Conservation (phyloP, 805 yeast species). For the Zygosaccharomyces gambellarensis region DNA sequence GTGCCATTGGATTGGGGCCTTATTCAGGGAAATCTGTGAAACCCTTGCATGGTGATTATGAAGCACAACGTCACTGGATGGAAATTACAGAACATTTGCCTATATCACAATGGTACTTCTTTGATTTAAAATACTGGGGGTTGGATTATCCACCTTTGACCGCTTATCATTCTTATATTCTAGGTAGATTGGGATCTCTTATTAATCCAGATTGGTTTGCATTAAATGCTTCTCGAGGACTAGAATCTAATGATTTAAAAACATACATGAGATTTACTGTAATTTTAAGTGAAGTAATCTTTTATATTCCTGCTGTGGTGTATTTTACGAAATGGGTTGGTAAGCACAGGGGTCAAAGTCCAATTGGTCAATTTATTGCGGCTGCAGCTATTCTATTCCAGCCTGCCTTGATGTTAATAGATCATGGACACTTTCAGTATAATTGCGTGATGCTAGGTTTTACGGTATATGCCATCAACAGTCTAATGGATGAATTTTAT, state of each 20-base stretch:
- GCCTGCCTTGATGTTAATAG: conserved; percentile 78
- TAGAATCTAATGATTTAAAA: conserved; percentile 57
- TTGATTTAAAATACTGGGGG: conserved; percentile 91
- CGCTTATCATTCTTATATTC: conserved; percentile 81
- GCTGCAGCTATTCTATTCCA: conserved; percentile 78
- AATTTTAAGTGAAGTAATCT: conserved; percentile 62
- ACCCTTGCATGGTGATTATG: conserved; percentile 93
- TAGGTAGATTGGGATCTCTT: conserved; percentile 67
- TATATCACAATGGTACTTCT: conserved; percentile 75
- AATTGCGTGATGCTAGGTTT: conserved; percentile 93
- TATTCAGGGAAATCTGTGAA: conserved; percentile 68
- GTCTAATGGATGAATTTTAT: conserved; percentile 57
- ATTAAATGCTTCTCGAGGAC: conserved; percentile 67
- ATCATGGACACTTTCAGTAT: conserved; percentile 96
- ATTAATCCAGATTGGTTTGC: conserved; percentile 73
- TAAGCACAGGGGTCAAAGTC: conserved; percentile 48
- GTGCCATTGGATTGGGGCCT: conserved; percentile 85
- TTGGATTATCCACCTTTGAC: conserved; percentile 96
- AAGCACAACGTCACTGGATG: conserved; percentile 98
- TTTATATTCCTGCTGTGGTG: conserved; percentile 78
- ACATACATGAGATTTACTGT: conserved; percentile 83
- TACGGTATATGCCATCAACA: conserved; percentile 60
- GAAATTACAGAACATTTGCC: conserved; percentile 81
- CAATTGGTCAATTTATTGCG: conserved; percentile 72
- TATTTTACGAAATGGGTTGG: conserved; percentile 70